Conservation (phyloP, 176 grass and related monocot species). For the Oryza australiensis region DNA sequence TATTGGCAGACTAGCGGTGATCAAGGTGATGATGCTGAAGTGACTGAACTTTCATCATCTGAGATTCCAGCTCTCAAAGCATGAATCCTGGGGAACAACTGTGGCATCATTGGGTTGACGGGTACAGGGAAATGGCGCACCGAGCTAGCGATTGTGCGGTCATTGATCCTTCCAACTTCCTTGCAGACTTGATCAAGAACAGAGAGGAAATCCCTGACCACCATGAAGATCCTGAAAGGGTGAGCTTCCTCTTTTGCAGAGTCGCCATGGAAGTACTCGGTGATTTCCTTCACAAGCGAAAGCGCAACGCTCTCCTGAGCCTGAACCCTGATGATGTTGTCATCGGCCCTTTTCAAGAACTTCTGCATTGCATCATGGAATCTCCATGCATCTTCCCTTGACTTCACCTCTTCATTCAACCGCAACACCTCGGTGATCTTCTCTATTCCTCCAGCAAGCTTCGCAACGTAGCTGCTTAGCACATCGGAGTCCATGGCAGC, state of each 20-base stretch:
- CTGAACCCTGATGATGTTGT: slow-evolving; percentile 80
- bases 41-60: slow-evolving; percentile 73
- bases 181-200: slow-evolving; percentile 91
- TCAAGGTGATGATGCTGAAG: slow-evolving; percentile 52
- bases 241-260: slow-evolving; percentile 88
- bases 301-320: slow-evolving; percentile 85
- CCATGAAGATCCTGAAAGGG: slow-evolving; percentile 97
- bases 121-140: slow-evolving; percentile 85
- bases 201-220: slow-evolving; percentile 84
- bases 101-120: slow-evolving; percentile 76
- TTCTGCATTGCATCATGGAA: slow-evolving; percentile 76
- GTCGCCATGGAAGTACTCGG: slow-evolving; percentile 92
- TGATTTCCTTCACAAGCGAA: slow-evolving; percentile 94
- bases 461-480: slow-evolving; percentile 80
- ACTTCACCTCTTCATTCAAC: slow-evolving; percentile 50
- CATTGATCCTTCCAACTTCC: slow-evolving; percentile 72
- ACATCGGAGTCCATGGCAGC: slow-evolving; percentile 95
- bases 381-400: slow-evolving; percentile 43
- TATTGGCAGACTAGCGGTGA: slow-evolving; percentile 28
- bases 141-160: slow-evolving; percentile 65
- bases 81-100: slow-evolving; percentile 73
- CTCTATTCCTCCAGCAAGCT: slow-evolving; percentile 80
- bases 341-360: slow-evolving; percentile 78
- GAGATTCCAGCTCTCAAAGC: slow-evolving; percentile 71
- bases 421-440: slow-evolving; percentile 79